Evolutionary conservation across 2,329 filamentous ascomycete genomes (phyloP).

Genomic region (Exophiala sp.): DNA sequence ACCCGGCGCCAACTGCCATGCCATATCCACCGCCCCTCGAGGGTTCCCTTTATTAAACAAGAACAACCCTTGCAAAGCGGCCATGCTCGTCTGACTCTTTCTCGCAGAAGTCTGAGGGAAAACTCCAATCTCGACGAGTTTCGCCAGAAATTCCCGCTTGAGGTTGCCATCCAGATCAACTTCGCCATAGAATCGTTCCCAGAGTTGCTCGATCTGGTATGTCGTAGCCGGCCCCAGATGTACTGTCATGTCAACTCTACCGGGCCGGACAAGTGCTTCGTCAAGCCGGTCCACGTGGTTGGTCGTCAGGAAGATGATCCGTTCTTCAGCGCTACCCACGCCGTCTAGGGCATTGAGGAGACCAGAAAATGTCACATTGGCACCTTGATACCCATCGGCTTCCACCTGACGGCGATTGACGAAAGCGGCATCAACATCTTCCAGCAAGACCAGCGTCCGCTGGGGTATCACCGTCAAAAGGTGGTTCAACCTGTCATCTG

Average conservation of each 20-base stretch:
- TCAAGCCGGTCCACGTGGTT: slow-evolving; percentile 84
- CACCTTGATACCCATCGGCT: slow-evolving; percentile 74
- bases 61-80: slow-evolving; percentile 88
- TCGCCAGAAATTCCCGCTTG: slow-evolving; percentile 63
- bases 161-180: slow-evolving; percentile 60
- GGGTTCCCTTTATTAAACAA: slow-evolving; percentile 90
- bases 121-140: slow-evolving; percentile 63
- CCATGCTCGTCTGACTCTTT: slow-evolving; percentile 64
- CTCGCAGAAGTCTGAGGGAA: slow-evolving; percentile 43
- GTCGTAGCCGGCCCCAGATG: slow-evolving; percentile 80
- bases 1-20: slow-evolving; percentile 37
- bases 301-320: slow-evolving; percentile 88
- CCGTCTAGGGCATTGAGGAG: slow-evolving; percentile 81
- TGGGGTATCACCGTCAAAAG: slow-evolving; percentile 79
- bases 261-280: slow-evolving; percentile 81
- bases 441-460: slow-evolving; percentile 73
- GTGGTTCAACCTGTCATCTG: slow-evolving; percentile 80
- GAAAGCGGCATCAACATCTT: slow-evolving; percentile 90
- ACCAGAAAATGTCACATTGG: slow-evolving; percentile 90
- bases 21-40: slow-evolving; percentile 77
- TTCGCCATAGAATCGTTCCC: slow-evolving; percentile 91
- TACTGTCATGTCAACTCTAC: slow-evolving; percentile 88
- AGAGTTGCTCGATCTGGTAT: slow-evolving; percentile 79
- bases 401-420: slow-evolving; percentile 71
- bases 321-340: slow-evolving; percentile 88